phyloP scores from a whole-genome alignment of 305 asterid genomes.

The Fraxinus angustifolia region DNA sequence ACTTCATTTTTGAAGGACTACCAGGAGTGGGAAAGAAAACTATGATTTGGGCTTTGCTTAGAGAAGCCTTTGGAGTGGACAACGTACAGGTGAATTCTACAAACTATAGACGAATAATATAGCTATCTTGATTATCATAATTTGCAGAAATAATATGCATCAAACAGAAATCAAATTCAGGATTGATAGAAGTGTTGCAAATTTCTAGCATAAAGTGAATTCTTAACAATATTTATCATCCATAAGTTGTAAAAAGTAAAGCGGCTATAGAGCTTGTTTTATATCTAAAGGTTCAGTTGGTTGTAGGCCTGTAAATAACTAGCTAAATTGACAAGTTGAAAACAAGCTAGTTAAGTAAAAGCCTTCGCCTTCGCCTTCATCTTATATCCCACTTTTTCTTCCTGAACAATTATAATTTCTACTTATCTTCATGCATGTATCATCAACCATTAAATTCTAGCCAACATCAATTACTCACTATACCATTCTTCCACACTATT shows the following conservation, averaged over 20 bases:
- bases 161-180: background rate
- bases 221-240: background rate
- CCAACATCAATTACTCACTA: background rate
- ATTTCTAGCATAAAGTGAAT: background rate
- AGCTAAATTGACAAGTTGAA: background rate
- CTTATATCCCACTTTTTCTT: background rate
- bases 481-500: background rate
- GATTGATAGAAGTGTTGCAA: background rate
- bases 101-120: slow-evolving; percentile 4
- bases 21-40: slow-evolving; percentile 90
- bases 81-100: slow-evolving; percentile 49
- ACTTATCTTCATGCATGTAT: background rate
- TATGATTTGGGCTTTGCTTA: slow-evolving; percentile 77
- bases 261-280: background rate
- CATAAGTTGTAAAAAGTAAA: background rate
- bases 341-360: background rate
- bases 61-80: slow-evolving; percentile 58
- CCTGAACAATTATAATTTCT: background rate
- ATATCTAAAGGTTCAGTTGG: background rate
- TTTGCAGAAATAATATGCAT: background rate
- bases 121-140: slow-evolving; percentile 1
- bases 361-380: background rate
- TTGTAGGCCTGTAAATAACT: background rate
- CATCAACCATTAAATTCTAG: background rate
- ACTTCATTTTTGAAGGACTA: slow-evolving; percentile 71